These are phyloP conservation scores for Rosa chinensis DNA, from an alignment of 306 rosid genomes.

Conservation along the genomic window DNA sequence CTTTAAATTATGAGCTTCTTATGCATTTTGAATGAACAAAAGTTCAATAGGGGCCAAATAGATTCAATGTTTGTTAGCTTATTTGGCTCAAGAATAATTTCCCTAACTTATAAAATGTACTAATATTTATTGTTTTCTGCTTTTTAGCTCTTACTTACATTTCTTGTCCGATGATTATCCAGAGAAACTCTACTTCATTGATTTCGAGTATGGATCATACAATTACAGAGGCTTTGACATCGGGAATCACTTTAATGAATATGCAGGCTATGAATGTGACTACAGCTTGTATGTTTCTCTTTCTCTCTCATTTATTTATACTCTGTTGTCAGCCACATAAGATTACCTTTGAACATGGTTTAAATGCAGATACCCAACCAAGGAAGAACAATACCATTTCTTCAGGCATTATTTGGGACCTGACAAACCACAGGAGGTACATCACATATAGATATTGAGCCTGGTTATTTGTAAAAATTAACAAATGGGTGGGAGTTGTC, in stretches of 20 bases:
- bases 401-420: constrained; percentile 85
- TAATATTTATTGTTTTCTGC: constrained; percentile 8
- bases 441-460: not conserved
- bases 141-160: constrained; percentile 18
- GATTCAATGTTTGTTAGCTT: not conserved
- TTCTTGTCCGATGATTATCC: constrained; percentile 37
- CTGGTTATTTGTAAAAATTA: not conserved
- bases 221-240: constrained; percentile 90
- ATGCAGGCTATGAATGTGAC: constrained; percentile 90
- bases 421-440: constrained; percentile 69
- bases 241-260: constrained; percentile 95
- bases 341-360: constrained; percentile 16
- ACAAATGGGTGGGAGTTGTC: not conserved
- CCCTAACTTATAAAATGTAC: constrained; percentile 16
- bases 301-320: constrained; percentile 1
- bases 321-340: not conserved
- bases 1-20: not conserved
- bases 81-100: not conserved
- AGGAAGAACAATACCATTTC: constrained; percentile 76
- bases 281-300: constrained; percentile 58
- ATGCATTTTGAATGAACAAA: not conserved
- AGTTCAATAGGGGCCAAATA: not conserved
- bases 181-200: constrained; percentile 85
- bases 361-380: constrained; percentile 68
- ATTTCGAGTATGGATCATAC: constrained; percentile 97